These are phyloP conservation scores for Apostasia shenzhenica DNA, from an alignment of 106 monocot species.

Conservation along the genomic window DNA sequence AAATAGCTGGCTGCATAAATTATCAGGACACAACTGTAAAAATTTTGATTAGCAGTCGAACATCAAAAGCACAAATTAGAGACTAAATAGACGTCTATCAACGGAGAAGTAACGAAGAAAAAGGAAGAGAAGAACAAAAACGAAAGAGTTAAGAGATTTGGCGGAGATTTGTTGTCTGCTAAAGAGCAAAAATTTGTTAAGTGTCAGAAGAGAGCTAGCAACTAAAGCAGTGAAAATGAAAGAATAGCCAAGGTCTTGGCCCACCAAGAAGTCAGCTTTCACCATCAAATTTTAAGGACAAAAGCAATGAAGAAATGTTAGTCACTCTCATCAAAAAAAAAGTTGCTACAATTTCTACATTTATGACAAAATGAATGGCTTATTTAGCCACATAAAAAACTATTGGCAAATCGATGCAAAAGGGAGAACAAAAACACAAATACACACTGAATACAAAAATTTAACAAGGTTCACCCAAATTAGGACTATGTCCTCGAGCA, in stretches of 20 bases:
- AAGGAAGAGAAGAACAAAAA: background rate
- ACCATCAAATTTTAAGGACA: background rate
- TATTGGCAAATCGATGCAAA: too few species aligned
- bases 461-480: too few species aligned
- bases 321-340: conserved; percentile 2
- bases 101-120: background rate
- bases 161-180: conserved; percentile 6
- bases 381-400: too few species aligned
- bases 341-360: too few species aligned
- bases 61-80: too few species aligned
- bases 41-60: too few species aligned
- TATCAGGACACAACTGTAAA: too few species aligned
- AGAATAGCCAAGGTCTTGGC: conserved; percentile 8
- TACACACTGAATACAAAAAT: too few species aligned
- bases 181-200: conserved; percentile 4
- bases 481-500: too few species aligned
- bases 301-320: background rate
- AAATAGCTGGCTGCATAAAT: too few species aligned
- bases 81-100: background rate
- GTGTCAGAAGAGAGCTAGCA: conserved; percentile 8
- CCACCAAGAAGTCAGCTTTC: conserved; percentile 5
- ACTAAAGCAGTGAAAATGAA: conserved; percentile 7
- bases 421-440: too few species aligned
- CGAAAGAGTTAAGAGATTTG: background rate
- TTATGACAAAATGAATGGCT: too few species aligned